Conservation (phyloP, 2,329 filamentous ascomycete genomes). For the Hymenotorrendiella dingleyae region DNA sequence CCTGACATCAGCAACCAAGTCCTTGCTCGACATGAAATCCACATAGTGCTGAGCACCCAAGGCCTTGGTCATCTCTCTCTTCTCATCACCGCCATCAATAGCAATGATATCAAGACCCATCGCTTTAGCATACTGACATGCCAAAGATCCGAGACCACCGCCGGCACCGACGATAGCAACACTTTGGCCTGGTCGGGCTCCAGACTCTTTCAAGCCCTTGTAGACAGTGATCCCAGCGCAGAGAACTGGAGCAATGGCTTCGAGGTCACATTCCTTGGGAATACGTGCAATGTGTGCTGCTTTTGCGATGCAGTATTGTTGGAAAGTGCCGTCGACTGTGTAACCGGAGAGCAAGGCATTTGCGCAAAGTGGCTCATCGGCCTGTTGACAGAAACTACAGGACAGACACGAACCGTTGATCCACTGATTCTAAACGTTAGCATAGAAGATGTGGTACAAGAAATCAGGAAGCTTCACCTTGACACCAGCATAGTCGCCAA, state of each 20-base stretch:
- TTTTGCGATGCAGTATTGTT: slow-evolving; percentile 86
- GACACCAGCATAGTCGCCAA: slow-evolving; percentile 82
- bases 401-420: slow-evolving; percentile 79
- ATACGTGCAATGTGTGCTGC: slow-evolving; percentile 79
- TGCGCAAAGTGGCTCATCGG: slow-evolving; percentile 78
- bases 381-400: slow-evolving; percentile 76
- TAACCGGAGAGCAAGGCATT: slow-evolving; percentile 76
- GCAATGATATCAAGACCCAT: slow-evolving; percentile 80
- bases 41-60: slow-evolving; percentile 71
- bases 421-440: slow-evolving; percentile 49
- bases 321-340: slow-evolving; percentile 89
- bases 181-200: slow-evolving; percentile 64
- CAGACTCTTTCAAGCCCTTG: slow-evolving; percentile 85
- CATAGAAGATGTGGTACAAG: background rate
- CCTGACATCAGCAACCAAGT: slow-evolving; percentile 81
- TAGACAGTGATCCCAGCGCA: slow-evolving; percentile 86
- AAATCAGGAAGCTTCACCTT: slow-evolving; percentile 39
- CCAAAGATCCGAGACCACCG: slow-evolving; percentile 73
- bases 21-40: slow-evolving; percentile 71
- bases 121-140: slow-evolving; percentile 81
- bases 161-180: slow-evolving; percentile 84
- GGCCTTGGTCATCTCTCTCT: slow-evolving; percentile 61
- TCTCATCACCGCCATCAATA: slow-evolving; percentile 79
- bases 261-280: slow-evolving; percentile 69
- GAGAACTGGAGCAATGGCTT: slow-evolving; percentile 71